Percentiles rank a stretch among this genome's conserved stretches.
These are phyloP conservation scores for Diaporthe velutina DNA, from an alignment of 2,329 filamentous ascomycete genomes.

Conservation along the genomic window DNA sequence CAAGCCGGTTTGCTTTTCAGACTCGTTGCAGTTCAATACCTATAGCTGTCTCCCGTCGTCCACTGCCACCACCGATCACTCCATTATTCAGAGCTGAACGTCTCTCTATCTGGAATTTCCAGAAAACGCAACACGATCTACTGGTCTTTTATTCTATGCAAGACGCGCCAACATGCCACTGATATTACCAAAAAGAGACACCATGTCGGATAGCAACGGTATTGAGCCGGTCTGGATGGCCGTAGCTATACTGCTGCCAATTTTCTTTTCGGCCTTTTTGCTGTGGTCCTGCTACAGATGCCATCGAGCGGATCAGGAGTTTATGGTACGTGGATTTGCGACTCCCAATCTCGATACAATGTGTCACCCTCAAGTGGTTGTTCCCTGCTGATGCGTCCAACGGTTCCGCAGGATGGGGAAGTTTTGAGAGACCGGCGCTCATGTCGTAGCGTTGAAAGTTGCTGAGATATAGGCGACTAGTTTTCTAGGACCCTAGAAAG, in stretches of 20 bases:
- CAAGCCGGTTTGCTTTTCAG: neutral
- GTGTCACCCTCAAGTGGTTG: rapidly evolving
- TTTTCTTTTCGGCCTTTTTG: neutral
- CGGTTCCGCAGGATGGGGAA: neutral
- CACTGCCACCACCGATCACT: neutral
- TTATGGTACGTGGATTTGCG: neutral
- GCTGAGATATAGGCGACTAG: neutral
- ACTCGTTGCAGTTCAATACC: too few species aligned
- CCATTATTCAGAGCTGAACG: too few species aligned
- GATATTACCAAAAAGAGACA: slow-evolving; percentile 11
- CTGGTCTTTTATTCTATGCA: neutral
- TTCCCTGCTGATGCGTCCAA: neutral
- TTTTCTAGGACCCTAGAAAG: neutral
- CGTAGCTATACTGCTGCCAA: slow-evolving; percentile 30
- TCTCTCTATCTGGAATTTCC: neutral
- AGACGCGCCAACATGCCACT: neutral
- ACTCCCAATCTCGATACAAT: too few species aligned
- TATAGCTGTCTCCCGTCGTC: neutral
- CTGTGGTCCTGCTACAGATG: slow-evolving; percentile 31
- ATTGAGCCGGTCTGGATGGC: slow-evolving; percentile 34
- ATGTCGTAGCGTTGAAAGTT: neutral
- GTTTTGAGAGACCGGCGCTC: neutral
- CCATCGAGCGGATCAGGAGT: neutral
- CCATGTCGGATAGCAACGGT: slow-evolving; percentile 8
- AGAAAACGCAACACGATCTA: neutral